Percentiles rank a stretch among this genome's conserved stretches.
phyloP scores from a whole-genome alignment of 176 grass and related monocot species.

The Avena insularis region DNA sequence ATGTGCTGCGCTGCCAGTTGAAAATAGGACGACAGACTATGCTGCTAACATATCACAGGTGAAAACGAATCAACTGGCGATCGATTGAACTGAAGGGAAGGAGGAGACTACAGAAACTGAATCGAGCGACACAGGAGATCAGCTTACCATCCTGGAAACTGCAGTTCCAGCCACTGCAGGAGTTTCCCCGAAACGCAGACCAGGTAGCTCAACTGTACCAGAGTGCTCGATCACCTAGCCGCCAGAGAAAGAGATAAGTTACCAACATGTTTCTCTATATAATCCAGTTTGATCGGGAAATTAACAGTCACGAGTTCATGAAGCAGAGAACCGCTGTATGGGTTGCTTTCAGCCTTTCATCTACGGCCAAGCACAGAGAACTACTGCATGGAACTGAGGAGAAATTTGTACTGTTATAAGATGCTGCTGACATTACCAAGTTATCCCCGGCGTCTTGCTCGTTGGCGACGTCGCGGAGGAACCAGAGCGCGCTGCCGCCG shows the following conservation, averaged over 20 bases:
- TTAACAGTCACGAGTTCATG: not conserved
- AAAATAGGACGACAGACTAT: not conserved
- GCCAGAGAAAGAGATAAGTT: slow-evolving; percentile 25
- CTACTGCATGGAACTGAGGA: not conserved
- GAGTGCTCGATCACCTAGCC: slow-evolving; percentile 79
- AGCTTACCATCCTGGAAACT: slow-evolving; percentile 65
- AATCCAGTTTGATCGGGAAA: not conserved
- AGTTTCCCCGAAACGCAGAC: slow-evolving; percentile 42
- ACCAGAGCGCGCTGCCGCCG: slow-evolving; percentile 77
- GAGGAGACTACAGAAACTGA: not conserved
- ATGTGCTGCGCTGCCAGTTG: not conserved
- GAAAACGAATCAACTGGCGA: not conserved
- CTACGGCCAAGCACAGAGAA: not conserved
- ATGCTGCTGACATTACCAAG: slow-evolving; percentile 50
- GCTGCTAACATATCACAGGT: not conserved
- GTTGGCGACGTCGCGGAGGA: slow-evolving; percentile 77
- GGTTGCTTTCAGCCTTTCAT: not conserved
- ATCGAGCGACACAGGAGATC: not conserved
- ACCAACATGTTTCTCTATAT: not conserved
- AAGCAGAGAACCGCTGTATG: not conserved
- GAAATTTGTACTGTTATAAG: not conserved
- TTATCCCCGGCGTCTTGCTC: slow-evolving; percentile 79
- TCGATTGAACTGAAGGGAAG: not conserved
- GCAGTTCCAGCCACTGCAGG: slow-evolving; percentile 63
- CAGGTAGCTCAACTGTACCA: slow-evolving; percentile 60